phyloP scores from a whole-genome alignment of 352 stramenopile species.

The Globisporangium takayamanum region DNA sequence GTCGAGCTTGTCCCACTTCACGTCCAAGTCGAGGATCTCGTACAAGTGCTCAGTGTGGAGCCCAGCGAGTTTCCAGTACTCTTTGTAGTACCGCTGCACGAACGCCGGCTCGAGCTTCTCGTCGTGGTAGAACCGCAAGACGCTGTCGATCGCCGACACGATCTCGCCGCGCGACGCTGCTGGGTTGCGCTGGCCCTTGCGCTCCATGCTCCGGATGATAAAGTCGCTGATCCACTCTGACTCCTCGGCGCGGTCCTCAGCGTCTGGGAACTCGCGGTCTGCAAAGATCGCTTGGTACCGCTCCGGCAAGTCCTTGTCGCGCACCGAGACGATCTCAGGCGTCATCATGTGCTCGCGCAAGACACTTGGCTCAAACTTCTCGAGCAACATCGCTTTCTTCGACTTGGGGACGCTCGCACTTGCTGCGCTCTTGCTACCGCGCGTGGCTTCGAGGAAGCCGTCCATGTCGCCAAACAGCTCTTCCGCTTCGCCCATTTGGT shows the following conservation, averaged over 20 bases:
- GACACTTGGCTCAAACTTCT: constrained; percentile 85
- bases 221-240: constrained; percentile 87
- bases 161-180: constrained; percentile 74
- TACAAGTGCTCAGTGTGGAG: constrained; percentile 78
- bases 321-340: constrained; percentile 66
- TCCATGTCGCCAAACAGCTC: constrained; percentile 88
- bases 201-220: constrained; percentile 77
- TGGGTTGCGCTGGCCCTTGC: constrained; percentile 33
- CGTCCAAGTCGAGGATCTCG: constrained; percentile 80
- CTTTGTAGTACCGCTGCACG: constrained; percentile 88
- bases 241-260: constrained; percentile 78
- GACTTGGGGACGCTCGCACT: constrained; percentile 34
- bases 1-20: constrained; percentile 87
- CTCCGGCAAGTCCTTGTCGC: constrained; percentile 76
- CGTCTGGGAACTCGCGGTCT: constrained; percentile 70
- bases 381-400: constrained; percentile 78
- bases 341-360: constrained; percentile 90
- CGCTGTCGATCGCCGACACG: constrained; percentile 84
- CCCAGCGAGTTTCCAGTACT: constrained; percentile 86
- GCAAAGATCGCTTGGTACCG: constrained; percentile 73
- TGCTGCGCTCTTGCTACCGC: constrained; percentile 28
- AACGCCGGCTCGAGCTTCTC: constrained; percentile 85
- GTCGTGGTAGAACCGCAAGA: constrained; percentile 86
- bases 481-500: constrained; percentile 87
- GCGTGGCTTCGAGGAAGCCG: constrained; percentile 79